phyloP scores from a whole-genome alignment of 352 stramenopile genomes.

The Pythium angustatum region DNA sequence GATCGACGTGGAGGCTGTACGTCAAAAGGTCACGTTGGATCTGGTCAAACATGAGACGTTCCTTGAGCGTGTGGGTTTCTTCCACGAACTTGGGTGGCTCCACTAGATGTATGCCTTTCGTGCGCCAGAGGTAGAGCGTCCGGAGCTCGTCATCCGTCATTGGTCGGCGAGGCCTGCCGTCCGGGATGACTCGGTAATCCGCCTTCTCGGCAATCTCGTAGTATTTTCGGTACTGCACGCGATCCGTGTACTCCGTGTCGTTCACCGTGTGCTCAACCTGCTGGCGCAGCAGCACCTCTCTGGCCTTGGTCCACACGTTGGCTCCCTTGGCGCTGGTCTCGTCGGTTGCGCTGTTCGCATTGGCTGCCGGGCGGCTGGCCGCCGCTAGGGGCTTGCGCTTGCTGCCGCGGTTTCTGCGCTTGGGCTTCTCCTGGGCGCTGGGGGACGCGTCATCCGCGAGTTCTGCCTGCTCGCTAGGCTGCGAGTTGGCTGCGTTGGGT shows the following conservation, averaged over 20 bases:
- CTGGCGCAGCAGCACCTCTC: neutral
- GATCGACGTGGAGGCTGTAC: conserved; percentile 9
- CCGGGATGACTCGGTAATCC: conserved; percentile 13
- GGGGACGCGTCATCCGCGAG: too few species aligned
- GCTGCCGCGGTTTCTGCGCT: too few species aligned
- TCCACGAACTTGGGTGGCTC: conserved; percentile 9
- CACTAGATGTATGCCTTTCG: neutral
- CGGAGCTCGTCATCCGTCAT: neutral
- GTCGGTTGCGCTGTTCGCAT: neutral
- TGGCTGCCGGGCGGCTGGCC: too few species aligned
- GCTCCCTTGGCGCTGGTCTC: neutral
- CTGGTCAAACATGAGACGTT: neutral
- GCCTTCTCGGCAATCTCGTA: neutral
- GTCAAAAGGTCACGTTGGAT: conserved; percentile 5
- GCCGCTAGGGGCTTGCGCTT: too few species aligned
- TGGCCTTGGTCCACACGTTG: conserved; percentile 1
- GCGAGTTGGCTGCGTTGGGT: too few species aligned
- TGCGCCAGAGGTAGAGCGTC: conserved; percentile 8
- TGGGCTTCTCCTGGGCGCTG: too few species aligned
- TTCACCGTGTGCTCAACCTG: neutral
- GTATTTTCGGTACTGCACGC: neutral
- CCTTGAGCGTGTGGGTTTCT: conserved; percentile 15
- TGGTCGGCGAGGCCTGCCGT: neutral
- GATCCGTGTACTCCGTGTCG: neutral
- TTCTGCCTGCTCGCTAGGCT: too few species aligned